Conservation (phyloP, 352 stramenopile species). For the Thalassiosira livingstoniorum region DNA sequence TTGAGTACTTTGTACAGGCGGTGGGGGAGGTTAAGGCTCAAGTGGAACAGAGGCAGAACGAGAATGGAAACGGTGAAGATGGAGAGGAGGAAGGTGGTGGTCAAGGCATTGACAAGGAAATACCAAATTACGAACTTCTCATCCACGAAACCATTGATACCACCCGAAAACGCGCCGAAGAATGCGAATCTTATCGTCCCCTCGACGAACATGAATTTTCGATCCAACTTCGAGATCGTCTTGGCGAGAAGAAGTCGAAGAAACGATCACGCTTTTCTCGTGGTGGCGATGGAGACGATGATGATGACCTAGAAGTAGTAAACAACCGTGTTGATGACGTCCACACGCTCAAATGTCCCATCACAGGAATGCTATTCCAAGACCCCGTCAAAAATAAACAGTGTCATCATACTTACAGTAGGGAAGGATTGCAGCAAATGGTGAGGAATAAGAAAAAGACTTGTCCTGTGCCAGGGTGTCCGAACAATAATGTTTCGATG, state of each 20-base stretch:
- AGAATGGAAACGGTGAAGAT: not conserved
- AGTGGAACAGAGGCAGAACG: not conserved
- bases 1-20: slow-evolving; percentile 52
- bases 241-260: slow-evolving; percentile 59
- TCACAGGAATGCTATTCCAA: slow-evolving; percentile 70
- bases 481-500: slow-evolving; percentile 53
- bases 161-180: slow-evolving; percentile 27
- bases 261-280: slow-evolving; percentile 34
- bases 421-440: slow-evolving; percentile 61
- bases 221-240: slow-evolving; percentile 42
- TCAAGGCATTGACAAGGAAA: slow-evolving; percentile 2
- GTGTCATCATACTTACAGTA: slow-evolving; percentile 72
- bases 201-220: slow-evolving; percentile 59
- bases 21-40: slow-evolving; percentile 30
- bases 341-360: slow-evolving; percentile 75
- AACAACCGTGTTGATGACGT: slow-evolving; percentile 35
- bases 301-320: slow-evolving; percentile 66
- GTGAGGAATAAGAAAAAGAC: slow-evolving; percentile 43
- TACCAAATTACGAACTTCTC: slow-evolving; percentile 57
- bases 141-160: slow-evolving; percentile 53
- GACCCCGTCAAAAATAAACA: slow-evolving; percentile 76
- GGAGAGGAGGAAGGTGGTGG: not conserved
- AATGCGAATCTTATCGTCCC: slow-evolving; percentile 20
- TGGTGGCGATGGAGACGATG: slow-evolving; percentile 56
- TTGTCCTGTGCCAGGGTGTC: slow-evolving; percentile 76